Evolutionary conservation across 2,329 filamentous ascomycete genomes (phyloP), one percentile per base, ranked within the genome.

Genomic region (Periconia digitata): DNA sequence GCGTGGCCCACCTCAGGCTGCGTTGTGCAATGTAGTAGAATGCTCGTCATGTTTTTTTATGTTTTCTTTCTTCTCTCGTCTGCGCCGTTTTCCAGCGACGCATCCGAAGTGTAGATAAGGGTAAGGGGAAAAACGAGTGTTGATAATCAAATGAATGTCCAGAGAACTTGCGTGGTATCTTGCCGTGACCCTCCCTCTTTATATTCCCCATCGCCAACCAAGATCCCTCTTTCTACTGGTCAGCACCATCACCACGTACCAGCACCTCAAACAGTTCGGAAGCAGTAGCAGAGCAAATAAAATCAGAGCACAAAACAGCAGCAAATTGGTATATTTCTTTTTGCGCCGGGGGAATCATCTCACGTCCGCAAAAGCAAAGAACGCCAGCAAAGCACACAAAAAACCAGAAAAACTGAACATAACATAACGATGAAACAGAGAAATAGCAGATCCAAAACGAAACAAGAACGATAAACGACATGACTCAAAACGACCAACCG

Each of bases 321-420:
- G 63, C 66, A 70, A 69, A 70, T 68, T 70, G 69, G 69, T 72
- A 72, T 72, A 70, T 70, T 69, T 70, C 61, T 72, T 64, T 69
- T 71, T 63, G 67, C 69, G 66, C 69, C 67, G 57, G 66, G 66
- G 67, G 64, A 69, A 69, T 70, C 67, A 64, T 69, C 50, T 61
- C 63, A 58, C 50, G 43, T 47, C 47, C 48, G 47, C 55, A 51
- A 32, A 32, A 32, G 42, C 37, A 40, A 53, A 43, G 42, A 64
- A 61, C 57, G 55, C 64, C 62, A 42, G 47, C 54, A 53, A 43
- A 51, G 56, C 45, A 10, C n/a, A 32, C 56, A 53, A 51, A 44
- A 43, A 43, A 44, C 47, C 53, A 41, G n/a, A n/a, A n/a, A n/a
- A n/a, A n/a, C n/a, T n/a, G n/a, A n/a, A n/a, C n/a, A n/a, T n/a